These are phyloP conservation scores for Taphrina deformans DNA, from an alignment of 1,139 yeast genomes.

Conservation along the genomic window DNA sequence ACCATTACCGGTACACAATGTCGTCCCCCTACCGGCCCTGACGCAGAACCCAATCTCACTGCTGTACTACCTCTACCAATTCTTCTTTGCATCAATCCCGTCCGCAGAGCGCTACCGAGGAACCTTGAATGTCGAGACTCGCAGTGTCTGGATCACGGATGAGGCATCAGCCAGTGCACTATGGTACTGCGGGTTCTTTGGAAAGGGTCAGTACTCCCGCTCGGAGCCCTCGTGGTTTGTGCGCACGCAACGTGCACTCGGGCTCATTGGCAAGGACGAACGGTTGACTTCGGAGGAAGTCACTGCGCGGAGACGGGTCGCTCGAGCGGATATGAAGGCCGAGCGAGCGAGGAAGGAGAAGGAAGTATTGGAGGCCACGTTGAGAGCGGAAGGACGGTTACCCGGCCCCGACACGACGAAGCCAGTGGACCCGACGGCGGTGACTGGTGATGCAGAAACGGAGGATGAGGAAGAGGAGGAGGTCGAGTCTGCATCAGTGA, in stretches of 20 bases:
- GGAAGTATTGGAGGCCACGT: slow-evolving; percentile 42
- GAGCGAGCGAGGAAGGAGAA: slow-evolving; percentile 50
- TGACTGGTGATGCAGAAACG: slow-evolving; percentile 26
- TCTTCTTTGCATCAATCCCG: slow-evolving; percentile 45
- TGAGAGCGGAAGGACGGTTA: slow-evolving; percentile 38
- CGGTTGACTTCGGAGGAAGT: slow-evolving; percentile 66
- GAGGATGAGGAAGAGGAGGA: slow-evolving; percentile 32
- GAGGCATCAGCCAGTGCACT: slow-evolving; percentile 56
- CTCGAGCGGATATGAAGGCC: slow-evolving; percentile 68
- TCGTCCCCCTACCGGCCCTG: slow-evolving; percentile 48
- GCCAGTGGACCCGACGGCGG: neutral
- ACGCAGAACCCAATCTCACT: slow-evolving; percentile 47
- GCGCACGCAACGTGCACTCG: slow-evolving; percentile 60
- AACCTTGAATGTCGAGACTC: slow-evolving; percentile 37
- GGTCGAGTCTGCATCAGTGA: neutral
- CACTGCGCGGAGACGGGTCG: slow-evolving; percentile 69
- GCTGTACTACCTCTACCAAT: slow-evolving; percentile 43
- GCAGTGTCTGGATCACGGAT: slow-evolving; percentile 50
- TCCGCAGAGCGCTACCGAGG: slow-evolving; percentile 44
- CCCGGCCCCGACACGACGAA: neutral
- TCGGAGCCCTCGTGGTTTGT: slow-evolving; percentile 88
- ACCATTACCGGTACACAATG: slow-evolving; percentile 52
- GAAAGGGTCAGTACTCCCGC: slow-evolving; percentile 84
- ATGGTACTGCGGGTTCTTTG: slow-evolving; percentile 90
- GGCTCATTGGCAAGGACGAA: slow-evolving; percentile 46